Base-by-base conservation (phyloP, 2,329 filamentous ascomycete species). In the Hymenoscyphus albidus region DNA sequence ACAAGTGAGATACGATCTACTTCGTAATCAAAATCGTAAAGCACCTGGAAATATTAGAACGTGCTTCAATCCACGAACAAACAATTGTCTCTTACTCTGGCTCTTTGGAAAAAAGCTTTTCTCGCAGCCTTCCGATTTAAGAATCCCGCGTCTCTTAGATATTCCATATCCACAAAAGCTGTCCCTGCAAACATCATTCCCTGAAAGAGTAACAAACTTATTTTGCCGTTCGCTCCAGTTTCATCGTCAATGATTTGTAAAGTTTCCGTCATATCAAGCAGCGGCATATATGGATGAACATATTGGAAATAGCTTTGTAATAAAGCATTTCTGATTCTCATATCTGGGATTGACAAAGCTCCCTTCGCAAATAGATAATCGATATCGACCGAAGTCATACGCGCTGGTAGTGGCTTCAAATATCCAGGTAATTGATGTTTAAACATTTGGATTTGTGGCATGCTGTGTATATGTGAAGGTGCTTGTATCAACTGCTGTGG, bases 11-110 rank as follows among this genome's bases (percentile, higher is more conserved):
- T 88, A 61, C 93, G 90, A 76, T 97, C 93, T 56, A 88, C 86
- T 77, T 98, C 94, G 76, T 96, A 96, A 77, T 98, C 94, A 70
- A 97, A 96, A 75, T 97, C 93, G 78, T 97, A 97, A 18, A 98
- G 82, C 2, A 95, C 83, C 87, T 92, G 71, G 65, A 66, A 32
- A 62, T 32, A 58, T 69, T 62, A 69, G 65, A 58, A 51, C 35
- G 32, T 70, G 58, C 62, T 22, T 68, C 57, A 59, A 18, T 39
- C 9, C 35, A 5, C 1, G 18, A 57, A 35, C 22, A 32, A 22
- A 18, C 4, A 16, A 38, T 39, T 10, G 38, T 42, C 54, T 80
- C 88, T 79, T 80, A 93, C 90, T 79, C 92, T 90, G 51, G 92
- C 90, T 78, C 91, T 93, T 70, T 92, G 88, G 77, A 97, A 97